Conservation (phyloP, 257 asterid genomes). For the Ballota nigra region DNA sequence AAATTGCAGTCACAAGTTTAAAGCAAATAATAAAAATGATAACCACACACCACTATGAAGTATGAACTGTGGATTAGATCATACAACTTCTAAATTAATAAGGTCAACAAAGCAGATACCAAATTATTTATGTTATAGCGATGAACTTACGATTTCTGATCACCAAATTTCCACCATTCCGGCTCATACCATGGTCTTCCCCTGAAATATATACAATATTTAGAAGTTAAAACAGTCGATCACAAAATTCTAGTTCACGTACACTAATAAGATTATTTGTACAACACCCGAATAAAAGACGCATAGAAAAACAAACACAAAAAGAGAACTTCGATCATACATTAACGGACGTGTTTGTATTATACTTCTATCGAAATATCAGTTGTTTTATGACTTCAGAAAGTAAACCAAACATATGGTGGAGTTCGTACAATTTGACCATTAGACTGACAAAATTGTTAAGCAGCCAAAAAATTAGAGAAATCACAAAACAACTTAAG, state of each 20-base stretch:
- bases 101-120: not conserved
- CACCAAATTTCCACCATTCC: constrained; percentile 99
- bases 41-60: not conserved
- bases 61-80: not conserved
- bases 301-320: not conserved
- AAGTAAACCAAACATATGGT: not conserved
- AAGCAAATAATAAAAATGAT: not conserved
- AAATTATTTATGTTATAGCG: not conserved
- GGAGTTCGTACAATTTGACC: not conserved
- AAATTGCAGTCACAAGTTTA: not conserved
- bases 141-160: constrained; percentile 79
- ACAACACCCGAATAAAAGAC: not conserved
- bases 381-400: not conserved
- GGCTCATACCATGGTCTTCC: constrained; percentile 94
- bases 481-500: not conserved
- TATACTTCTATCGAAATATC: not conserved
- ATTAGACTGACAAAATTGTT: not conserved
- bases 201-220: constrained; percentile 43
- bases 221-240: not conserved
- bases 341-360: not conserved
- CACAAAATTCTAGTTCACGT: not conserved
- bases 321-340: not conserved
- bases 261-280: not conserved
- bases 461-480: not conserved
- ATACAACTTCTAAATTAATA: not conserved